Percentiles rank a stretch among this genome's conserved stretches.
phyloP scores from a whole-genome alignment of 2,329 filamentous ascomycete genomes.

The Penicillium olsonii region DNA sequence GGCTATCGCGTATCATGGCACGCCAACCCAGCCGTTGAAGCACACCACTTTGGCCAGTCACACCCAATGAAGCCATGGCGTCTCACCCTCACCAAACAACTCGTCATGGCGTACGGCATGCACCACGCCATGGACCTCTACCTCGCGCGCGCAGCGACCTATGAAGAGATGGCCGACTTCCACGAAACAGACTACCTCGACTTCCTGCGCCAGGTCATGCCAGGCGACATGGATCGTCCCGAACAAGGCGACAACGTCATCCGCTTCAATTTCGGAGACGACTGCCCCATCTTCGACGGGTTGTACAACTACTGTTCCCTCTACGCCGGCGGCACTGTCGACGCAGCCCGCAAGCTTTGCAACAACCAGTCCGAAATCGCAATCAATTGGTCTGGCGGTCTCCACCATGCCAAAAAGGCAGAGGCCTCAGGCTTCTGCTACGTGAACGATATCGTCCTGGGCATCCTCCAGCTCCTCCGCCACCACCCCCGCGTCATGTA shows the following conservation, averaged over 20 bases:
- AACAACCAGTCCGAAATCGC: constrained; percentile 89
- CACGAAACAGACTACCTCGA: constrained; percentile 89
- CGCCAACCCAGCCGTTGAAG: constrained; percentile 90
- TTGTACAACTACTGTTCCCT: constrained; percentile 94
- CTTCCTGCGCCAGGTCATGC: constrained; percentile 74
- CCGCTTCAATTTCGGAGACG: constrained; percentile 85
- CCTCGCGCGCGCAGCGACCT: constrained; percentile 77
- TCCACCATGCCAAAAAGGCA: constrained; percentile 93
- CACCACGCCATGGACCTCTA: constrained; percentile 97
- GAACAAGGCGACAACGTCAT: constrained; percentile 58
- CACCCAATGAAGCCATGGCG: constrained; percentile 99
- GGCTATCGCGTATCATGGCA: constrained; percentile 95
- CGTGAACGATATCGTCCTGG: constrained; percentile 96
- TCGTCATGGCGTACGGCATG: constrained; percentile 93
- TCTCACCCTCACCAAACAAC: constrained; percentile 88
- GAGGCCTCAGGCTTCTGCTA: constrained; percentile 98
- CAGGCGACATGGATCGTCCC: constrained; percentile 67
- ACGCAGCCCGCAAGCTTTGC: constrained; percentile 86
- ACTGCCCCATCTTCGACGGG: constrained; percentile 95
- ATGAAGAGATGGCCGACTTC: constrained; percentile 83
- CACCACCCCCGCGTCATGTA: constrained; percentile 85
- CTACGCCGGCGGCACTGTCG: constrained; percentile 86
- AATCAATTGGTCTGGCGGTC: constrained; percentile 94
- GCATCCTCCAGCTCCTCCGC: constrained; percentile 82
- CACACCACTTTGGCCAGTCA: constrained; percentile 93